Percentiles rank a stretch among this genome's conserved stretches.
phyloP scores from a whole-genome alignment of 768 basidiomycete species.

The Russula earlei region DNA sequence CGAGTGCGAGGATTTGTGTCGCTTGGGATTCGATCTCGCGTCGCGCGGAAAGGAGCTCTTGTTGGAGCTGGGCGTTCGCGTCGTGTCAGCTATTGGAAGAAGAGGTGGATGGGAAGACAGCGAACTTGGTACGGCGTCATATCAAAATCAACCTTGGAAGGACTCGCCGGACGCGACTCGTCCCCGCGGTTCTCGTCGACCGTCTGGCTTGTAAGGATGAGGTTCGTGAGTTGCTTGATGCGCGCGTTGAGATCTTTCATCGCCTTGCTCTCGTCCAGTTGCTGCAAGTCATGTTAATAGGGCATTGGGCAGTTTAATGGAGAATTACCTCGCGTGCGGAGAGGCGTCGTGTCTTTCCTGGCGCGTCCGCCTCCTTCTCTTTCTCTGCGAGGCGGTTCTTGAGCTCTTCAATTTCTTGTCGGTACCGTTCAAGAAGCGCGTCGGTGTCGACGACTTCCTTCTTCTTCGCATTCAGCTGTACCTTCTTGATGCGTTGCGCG shows the following conservation, averaged over 20 bases:
- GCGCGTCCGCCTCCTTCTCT: conserved; percentile 47
- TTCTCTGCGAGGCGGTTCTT: conserved; percentile 61
- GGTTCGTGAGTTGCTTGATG: conserved; percentile 74
- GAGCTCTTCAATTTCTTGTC: conserved; percentile 89
- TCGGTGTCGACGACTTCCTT: conserved; percentile 91
- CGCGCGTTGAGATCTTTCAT: conserved; percentile 75
- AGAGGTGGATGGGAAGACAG: background rate
- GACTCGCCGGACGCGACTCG: conserved; percentile 72
- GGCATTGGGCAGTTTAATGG: background rate
- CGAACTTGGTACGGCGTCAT: conserved; percentile 76
- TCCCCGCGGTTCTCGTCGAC: conserved; percentile 61
- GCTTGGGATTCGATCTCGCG: conserved; percentile 73
- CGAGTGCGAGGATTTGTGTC: conserved; percentile 75
- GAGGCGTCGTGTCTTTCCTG: conserved; percentile 32
- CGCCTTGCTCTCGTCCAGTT: conserved; percentile 78
- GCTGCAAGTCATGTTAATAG: conserved; percentile 32
- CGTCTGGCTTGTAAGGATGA: conserved; percentile 78
- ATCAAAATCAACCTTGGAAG: conserved; percentile 83
- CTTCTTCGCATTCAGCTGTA: conserved; percentile 84
- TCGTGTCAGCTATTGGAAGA: background rate
- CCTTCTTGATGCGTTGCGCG: conserved; percentile 84
- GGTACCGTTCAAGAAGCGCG: conserved; percentile 87
- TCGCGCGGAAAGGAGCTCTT: conserved; percentile 74
- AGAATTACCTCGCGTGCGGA: conserved; percentile 37
- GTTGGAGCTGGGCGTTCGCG: conserved; percentile 52